A percentile compares a stretch with the other conserved stretches of the same genome.
phyloP scores from a whole-genome alignment of 768 basidiomycete genomes.

The Arthromyces matolae region DNA sequence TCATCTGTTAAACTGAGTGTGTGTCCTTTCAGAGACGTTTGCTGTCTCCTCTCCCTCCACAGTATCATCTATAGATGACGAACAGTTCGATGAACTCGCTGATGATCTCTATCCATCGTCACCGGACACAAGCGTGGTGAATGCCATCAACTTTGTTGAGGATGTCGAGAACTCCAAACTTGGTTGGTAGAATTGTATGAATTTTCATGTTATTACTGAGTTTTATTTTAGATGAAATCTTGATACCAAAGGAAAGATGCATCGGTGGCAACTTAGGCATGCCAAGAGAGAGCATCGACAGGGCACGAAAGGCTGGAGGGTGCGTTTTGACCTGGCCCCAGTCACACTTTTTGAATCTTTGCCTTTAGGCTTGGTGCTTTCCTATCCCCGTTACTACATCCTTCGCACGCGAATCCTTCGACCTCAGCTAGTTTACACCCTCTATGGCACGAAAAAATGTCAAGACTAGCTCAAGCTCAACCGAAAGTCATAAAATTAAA shows the following conservation, averaged over 20 bases:
- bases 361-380: conserved; percentile 35
- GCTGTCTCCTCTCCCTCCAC: conserved; percentile 40
- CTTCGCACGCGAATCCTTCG: conserved; percentile 19
- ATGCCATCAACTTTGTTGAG: conserved; percentile 23
- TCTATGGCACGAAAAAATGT: background rate
- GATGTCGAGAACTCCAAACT: conserved; percentile 44
- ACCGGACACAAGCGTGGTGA: conserved; percentile 42
- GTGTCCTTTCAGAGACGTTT: conserved; percentile 35
- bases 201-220: background rate
- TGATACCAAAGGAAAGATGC: conserved; percentile 49
- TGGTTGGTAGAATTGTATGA: conserved; percentile 33
- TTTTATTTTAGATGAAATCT: conserved; percentile 39
- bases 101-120: conserved; percentile 39
- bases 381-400: conserved; percentile 28
- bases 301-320: conserved; percentile 14
- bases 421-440: conserved; percentile 12
- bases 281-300: conserved; percentile 6
- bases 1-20: background rate
- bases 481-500: background rate
- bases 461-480: background rate
- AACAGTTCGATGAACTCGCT: conserved; percentile 52
- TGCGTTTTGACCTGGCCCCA: background rate
- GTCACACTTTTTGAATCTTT: background rate
- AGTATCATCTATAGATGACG: conserved; percentile 39
- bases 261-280: conserved; percentile 36